Base-by-base conservation (phyloP, 2,329 filamentous ascomycete genomes). In the Paracamarosporium sp. region DNA sequence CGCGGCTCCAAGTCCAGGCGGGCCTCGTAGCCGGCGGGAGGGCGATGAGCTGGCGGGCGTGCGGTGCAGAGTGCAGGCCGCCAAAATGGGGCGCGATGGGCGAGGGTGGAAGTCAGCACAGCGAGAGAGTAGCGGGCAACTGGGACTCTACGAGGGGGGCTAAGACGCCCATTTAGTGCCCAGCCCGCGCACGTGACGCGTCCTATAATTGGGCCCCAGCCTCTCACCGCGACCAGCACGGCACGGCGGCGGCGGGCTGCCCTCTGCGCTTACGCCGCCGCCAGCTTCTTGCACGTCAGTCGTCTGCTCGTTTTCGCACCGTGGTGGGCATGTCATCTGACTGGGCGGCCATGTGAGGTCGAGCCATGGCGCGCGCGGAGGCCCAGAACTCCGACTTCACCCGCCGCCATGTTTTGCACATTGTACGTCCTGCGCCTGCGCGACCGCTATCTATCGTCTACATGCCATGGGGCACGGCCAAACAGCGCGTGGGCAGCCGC, bases 1-100 rank as follows among this genome's bases (percentile, higher is more conserved):
- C 55, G 33, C 46, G 50, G 31, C 44, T 43, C 54, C 50, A 45
- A 56, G 46, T 61, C 54, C 55, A 52, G 56, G 58, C 54, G 50
- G 60, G 57, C 54, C 55, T 50, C 38, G 27, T 45, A 27, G 40
- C 31, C 28, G 13, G 22, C 44, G 38, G 40, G 36, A 12, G 43
- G 41, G 22, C 45, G 45, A 50, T 38, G n/a, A 24, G 25, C 20
- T 24, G 41, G 54, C 56, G 56, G 53, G 51, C 33, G 55, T 50
- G 59, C 52, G 55, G 44, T 60, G 62, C 60, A 56, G 47, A 44
- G 51, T 47, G 50, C 50, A 58, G 45, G 62, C 59, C 57, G 57
- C 47, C 57, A 56, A 59, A 47, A 53, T 52, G 56, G 57, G 50
- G 51, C 53, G 58, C 56, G 62, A 67, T 63, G 62, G 56, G 55